Conservation (phyloP, 2,329 filamentous ascomycete species). For the Fusarium luffae region DNA sequence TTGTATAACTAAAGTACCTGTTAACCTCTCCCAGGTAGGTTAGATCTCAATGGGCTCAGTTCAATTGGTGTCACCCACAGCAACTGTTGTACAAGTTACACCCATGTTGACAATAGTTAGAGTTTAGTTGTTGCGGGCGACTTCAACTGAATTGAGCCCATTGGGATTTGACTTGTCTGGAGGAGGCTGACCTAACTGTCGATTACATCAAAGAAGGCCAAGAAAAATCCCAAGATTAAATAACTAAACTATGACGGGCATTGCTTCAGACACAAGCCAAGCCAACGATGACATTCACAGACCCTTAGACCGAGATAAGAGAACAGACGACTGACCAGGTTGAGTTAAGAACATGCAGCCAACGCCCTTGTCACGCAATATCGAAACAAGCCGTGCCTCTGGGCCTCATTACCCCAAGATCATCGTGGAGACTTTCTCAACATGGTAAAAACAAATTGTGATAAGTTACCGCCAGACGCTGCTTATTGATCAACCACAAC, state of each 20-base stretch:
- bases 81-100: background rate
- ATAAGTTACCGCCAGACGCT: slow-evolving; percentile 17
- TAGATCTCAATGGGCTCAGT: background rate
- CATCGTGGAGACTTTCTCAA: slow-evolving; percentile 9
- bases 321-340: background rate
- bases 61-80: background rate
- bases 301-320: background rate
- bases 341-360: slow-evolving; percentile 23
- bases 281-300: background rate
- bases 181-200: background rate
- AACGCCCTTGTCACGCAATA: background rate
- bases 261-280: background rate
- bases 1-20: slow-evolving; percentile 1
- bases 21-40: background rate
- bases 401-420: background rate
- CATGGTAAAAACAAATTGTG: slow-evolving; percentile 6
- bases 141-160: background rate
- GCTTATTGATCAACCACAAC: slow-evolving; percentile 10
- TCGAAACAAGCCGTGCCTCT: slow-evolving; percentile 14
- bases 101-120: background rate
- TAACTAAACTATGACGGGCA: background rate
- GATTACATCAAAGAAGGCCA: background rate
- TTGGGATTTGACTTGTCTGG: background rate
- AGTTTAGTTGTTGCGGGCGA: background rate
- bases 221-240: background rate